These are phyloP conservation scores for Xerocomellus dryophilus DNA, from an alignment of 768 basidiomycete genomes.

Conservation along the genomic window DNA sequence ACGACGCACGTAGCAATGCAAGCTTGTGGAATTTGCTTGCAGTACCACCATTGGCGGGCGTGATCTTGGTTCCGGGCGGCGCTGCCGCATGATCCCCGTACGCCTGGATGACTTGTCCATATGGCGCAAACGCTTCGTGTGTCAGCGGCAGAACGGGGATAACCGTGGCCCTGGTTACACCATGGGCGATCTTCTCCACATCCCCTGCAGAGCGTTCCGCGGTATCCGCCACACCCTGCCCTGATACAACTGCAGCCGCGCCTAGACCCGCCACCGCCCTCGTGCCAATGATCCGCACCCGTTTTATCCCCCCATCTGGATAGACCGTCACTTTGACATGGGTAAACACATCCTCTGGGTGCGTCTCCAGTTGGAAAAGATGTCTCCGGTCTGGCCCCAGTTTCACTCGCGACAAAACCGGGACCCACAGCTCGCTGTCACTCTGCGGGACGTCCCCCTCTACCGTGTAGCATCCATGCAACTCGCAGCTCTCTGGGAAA, in stretches of 20 bases:
- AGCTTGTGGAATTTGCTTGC: conserved; percentile 94
- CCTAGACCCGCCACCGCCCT: conserved; percentile 34
- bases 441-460: conserved; percentile 37
- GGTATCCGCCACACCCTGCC: neutral
- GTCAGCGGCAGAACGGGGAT: conserved; percentile 72
- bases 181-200: neutral
- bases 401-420: conserved; percentile 71
- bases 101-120: conserved; percentile 89
- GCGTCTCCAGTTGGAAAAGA: conserved; percentile 78
- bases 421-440: conserved; percentile 55
- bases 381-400: conserved; percentile 90
- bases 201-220: neutral
- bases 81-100: conserved; percentile 65
- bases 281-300: conserved; percentile 78
- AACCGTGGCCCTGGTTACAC: conserved; percentile 16
- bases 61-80: conserved; percentile 67
- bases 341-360: conserved; percentile 56
- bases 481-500: conserved; percentile 84
- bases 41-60: conserved; percentile 84
- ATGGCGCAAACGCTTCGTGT: conserved; percentile 81
- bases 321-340: conserved; percentile 88
- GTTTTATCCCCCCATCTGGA: conserved; percentile 95
- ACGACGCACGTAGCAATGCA: conserved; percentile 63
- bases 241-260: conserved; percentile 10
- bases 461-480: conserved; percentile 53